Evolutionary conservation across 2,329 filamentous ascomycete species (phyloP), one percentile per base, ranked within the genome.

Genomic region (Colletotrichum acutatum): DNA sequence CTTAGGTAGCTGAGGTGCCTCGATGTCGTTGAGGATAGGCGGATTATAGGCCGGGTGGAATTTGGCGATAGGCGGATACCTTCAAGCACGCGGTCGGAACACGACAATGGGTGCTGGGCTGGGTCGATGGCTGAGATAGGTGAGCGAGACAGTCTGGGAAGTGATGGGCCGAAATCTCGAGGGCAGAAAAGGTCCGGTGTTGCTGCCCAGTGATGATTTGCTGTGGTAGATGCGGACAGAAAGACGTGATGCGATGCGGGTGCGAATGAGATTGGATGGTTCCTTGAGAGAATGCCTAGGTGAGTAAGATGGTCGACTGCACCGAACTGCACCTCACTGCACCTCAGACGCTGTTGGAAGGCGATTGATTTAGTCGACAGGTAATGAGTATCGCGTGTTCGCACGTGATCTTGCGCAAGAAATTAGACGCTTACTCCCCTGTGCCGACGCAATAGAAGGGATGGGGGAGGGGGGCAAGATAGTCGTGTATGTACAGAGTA

Each of bases 331-430:
- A 49, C 42, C 42, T 49, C 42, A 22, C 8, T n/a, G 42, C 19
- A 49, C 42, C 42, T 49, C 42, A 22, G 19, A 4, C 19, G 16
- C 19, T 49, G 19, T 49, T 22, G 19, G 19, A 19, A 37, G 26
- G 46, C 60, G 37, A 42, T 57, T 64, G 37, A 49, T 26, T 26
- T 64, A 37, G 58, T 34, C 46, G 66, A 32, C 26, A 65, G 12
- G 24, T 8, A 57, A 52, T n/a, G 37, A 57, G n/a, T 69, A 72
- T 72, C 70, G 70, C 70, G 66, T 72, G 24, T 64, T 60, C 26
- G 24, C 66, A 72, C 70, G 70, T 72, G 70, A 72, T 69, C 37
- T 72, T n/a, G 46, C 53, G 59, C 59, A 54, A 72, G 54, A 72
- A 49, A 49, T 22, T 4, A 8, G 37, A 16, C 61, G 49, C 61